Conservation (phyloP, 2,329 filamentous ascomycete genomes). For the Botryotinia globosa region DNA sequence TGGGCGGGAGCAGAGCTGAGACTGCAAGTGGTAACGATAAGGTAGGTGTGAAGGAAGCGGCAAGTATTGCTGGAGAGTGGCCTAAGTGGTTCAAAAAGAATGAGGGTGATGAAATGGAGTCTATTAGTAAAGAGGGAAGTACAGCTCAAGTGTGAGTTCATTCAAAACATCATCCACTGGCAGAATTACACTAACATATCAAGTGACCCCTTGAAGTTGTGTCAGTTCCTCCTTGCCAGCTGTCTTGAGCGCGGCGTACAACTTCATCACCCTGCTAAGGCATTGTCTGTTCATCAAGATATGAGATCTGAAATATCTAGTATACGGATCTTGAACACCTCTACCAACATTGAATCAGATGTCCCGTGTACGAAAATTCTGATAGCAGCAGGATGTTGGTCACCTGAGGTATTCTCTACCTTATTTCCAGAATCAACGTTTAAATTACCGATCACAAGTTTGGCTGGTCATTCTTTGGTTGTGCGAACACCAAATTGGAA, state of each 20-base stretch:
- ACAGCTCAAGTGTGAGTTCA: conserved; percentile 63
- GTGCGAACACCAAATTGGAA: conserved; percentile 56
- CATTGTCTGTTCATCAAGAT: conserved; percentile 52
- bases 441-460: conserved; percentile 55
- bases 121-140: conserved; percentile 58
- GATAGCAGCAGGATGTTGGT: conserved; percentile 70
- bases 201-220: conserved; percentile 66
- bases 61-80: conserved; percentile 30
- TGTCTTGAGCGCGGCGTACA: conserved; percentile 60
- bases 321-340: conserved; percentile 49
- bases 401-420: conserved; percentile 57
- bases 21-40: conserved; percentile 53
- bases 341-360: conserved; percentile 46
- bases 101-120: conserved; percentile 55
- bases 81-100: conserved; percentile 59
- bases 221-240: conserved; percentile 59
- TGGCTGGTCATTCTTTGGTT: conserved; percentile 72
- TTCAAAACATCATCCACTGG: background rate
- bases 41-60: conserved; percentile 41
- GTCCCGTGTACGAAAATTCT: conserved; percentile 64
- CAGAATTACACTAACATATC: background rate
- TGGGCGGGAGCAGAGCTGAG: conserved; percentile 46
- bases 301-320: conserved; percentile 49
- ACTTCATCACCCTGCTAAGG: conserved; percentile 62
- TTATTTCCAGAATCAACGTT: conserved; percentile 59